Conservation (phyloP, 1,139 yeast genomes). For the Saccharomyces hybrid region DNA sequence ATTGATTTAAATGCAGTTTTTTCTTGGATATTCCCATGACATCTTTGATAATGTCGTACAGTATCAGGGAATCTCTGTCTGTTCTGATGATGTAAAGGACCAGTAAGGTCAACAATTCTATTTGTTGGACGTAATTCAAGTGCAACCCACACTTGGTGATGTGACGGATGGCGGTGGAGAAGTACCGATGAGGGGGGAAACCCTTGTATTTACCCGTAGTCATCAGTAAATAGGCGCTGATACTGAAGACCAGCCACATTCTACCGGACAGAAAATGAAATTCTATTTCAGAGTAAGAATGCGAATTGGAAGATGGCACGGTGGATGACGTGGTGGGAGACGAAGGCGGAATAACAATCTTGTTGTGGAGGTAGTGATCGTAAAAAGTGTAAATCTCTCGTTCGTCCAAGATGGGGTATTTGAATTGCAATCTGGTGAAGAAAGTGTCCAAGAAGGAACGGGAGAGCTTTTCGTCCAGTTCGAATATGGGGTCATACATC, state of each 20-base stretch:
- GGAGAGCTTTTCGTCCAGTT: conserved; percentile 40
- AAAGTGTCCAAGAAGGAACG: conserved; percentile 42
- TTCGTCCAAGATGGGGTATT: conserved; percentile 44
- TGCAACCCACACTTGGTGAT: conserved; percentile 38
- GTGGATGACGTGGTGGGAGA: background rate
- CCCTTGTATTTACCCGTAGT: conserved; percentile 46
- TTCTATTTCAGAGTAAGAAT: conserved; percentile 32
- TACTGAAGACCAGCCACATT: conserved; percentile 44
- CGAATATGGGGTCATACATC: conserved; percentile 40
- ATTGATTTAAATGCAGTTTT: conserved; percentile 35
- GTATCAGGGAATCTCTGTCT: conserved; percentile 46
- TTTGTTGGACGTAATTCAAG: conserved; percentile 37
- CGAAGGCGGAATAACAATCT: conserved; percentile 12
- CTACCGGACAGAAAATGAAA: conserved; percentile 45
- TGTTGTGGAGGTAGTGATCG: conserved; percentile 36
- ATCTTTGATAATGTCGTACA: conserved; percentile 45
- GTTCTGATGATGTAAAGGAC: conserved; percentile 49
- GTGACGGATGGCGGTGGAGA: conserved; percentile 49
- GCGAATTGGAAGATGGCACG: conserved; percentile 2
- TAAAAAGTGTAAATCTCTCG: conserved; percentile 41
- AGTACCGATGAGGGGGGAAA: conserved; percentile 43
- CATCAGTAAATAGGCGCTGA: conserved; percentile 43
- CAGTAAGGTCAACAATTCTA: conserved; percentile 43
- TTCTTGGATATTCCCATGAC: conserved; percentile 39
- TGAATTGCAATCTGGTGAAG: conserved; percentile 44